Evolutionary conservation across 371 early-diverging fungal species (phyloP), one percentile per base, ranked within the genome.

Genomic region (Actinomucor elegans): DNA sequence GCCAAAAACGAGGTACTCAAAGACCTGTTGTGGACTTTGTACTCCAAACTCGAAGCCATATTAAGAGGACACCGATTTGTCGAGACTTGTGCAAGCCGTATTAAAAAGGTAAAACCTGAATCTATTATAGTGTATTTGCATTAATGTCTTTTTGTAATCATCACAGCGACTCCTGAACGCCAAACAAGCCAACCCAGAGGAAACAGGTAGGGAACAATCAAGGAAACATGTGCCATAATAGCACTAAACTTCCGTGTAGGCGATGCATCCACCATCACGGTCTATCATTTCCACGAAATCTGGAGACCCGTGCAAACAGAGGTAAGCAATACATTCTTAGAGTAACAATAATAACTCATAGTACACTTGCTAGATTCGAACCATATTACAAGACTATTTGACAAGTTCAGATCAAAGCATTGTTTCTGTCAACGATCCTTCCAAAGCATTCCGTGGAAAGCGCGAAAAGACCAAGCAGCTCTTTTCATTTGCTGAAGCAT

Each of bases 61-160:
- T 64, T 93, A 1, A 85, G 90, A 44, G 94, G 89, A 20, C 94
- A 94, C 57, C 77, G 85, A 18, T 91, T 88, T 55, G 75, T 93
- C 17, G 77, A 85, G 37, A 67, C 67, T 8, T 66, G 77, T 52
- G 67, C 77, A 1, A 56, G 66, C 46, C 55, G 71, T 20, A 69
- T 78, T 7, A 67, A 69, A 48, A 71, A 71, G 69, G 77, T 76
- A 60, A n/a, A 37, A 18, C n/a, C 8, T 40, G 21, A 26, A 33
- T 33, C 9, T 26, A 0, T 5, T 7, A 18, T 14, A 6, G 11
- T 21, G 12, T 7, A 15, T 20, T 18, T 28, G 7, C 33, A 12
- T 2, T 12, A 23, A 14, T 5, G 0, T 1, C 20, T 5, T 20
- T 1, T 21, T 23, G 10, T 5, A n/a, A 33, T 32, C 17, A 14